Conservation (phyloP, 179 eudicot genomes). For the Heliamphora pulchella region DNA sequence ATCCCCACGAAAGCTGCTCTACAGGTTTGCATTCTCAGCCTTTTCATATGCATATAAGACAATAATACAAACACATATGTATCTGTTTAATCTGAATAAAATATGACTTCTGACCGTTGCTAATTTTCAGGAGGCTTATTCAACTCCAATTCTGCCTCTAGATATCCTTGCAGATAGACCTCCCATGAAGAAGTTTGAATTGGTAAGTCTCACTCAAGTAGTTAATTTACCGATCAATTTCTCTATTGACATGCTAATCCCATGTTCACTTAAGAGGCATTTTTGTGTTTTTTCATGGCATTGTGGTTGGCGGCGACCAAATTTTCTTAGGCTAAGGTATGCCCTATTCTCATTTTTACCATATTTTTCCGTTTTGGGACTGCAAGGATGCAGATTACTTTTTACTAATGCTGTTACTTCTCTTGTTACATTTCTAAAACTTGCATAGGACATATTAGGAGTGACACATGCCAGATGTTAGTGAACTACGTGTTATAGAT, state of each 20-base stretch:
- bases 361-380: background rate
- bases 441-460: background rate
- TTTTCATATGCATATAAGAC: background rate
- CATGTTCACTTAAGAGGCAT: constrained; percentile 7
- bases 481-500: background rate
- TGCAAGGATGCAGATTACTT: background rate
- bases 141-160: constrained; percentile 74
- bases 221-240: background rate
- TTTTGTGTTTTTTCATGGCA: constrained; percentile 23
- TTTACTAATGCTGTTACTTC: background rate
- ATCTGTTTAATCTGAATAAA: background rate
- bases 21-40: constrained; percentile 46
- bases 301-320: constrained; percentile 21
- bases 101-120: background rate
- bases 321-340: constrained; percentile 67
- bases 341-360: background rate
- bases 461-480: background rate
- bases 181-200: constrained; percentile 63
- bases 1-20: constrained; percentile 78
- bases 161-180: constrained; percentile 76
- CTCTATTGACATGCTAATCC: background rate
- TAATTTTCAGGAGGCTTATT: constrained; percentile 61
- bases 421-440: background rate
- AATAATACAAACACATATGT: background rate
- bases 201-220: constrained; percentile 38